A percentile compares a stretch with the other conserved stretches of the same genome.
These are phyloP conservation scores for Scedosporium apiospermum DNA, from an alignment of 2,329 filamentous ascomycete genomes.

Conservation along the genomic window DNA sequence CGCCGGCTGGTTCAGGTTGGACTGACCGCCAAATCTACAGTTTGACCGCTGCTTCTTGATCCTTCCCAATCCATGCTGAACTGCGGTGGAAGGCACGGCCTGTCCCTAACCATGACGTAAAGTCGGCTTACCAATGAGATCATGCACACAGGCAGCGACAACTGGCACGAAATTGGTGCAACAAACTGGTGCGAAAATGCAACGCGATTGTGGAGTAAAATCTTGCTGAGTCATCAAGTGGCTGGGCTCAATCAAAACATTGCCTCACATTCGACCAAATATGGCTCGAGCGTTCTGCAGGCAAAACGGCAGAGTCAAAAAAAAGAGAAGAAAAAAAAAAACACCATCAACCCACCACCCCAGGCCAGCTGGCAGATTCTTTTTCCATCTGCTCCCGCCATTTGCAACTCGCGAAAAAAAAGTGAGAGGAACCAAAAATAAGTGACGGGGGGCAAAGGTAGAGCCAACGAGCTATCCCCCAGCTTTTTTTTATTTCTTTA, in stretches of 20 bases:
- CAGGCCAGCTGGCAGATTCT: constrained; percentile 7
- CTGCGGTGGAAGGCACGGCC: neutral
- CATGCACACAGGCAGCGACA: neutral
- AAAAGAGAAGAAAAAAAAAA: neutral
- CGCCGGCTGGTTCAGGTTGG: neutral
- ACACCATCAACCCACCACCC: constrained; percentile 3
- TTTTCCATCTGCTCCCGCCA: constrained; percentile 5
- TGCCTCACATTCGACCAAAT: neutral
- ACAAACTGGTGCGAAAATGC: neutral
- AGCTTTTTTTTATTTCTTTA: neutral
- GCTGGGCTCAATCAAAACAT: neutral
- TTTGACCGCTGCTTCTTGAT: neutral
- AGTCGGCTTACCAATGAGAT: neutral
- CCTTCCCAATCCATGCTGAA: neutral
- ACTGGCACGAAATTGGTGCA: neutral
- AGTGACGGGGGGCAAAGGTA: neutral
- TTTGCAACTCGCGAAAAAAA: constrained; percentile 1
- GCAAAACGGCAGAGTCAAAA: neutral
- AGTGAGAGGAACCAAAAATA: neutral
- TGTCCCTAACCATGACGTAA: neutral
- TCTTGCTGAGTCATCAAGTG: no score
- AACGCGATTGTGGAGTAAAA: no score
- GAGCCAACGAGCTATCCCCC: neutral
- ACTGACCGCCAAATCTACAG: neutral
- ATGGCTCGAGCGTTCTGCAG: neutral